Percentiles rank a stretch among this genome's conserved stretches.
phyloP scores from a whole-genome alignment of 2,329 filamentous ascomycete genomes.

The Phyllosticta capitalensis region DNA sequence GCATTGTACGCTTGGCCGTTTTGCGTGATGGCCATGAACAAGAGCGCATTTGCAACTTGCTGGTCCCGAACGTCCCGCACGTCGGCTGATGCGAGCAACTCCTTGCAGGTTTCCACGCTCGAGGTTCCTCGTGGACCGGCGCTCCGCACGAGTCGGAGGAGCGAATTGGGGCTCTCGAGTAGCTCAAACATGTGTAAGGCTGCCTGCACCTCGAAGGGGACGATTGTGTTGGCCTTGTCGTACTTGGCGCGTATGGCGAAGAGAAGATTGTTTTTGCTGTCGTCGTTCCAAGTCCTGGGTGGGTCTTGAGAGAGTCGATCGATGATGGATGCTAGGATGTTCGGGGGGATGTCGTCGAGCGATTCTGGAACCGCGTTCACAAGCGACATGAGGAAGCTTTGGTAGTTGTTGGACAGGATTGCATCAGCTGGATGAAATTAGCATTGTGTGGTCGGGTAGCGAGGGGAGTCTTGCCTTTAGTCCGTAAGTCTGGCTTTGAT shows the following conservation, averaged over 20 bases:
- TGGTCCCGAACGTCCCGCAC: conserved; percentile 63
- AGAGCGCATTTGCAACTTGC: conserved; percentile 71
- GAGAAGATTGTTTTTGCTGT: conserved; percentile 58
- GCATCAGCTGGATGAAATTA: conserved; percentile 58
- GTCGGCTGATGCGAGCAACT: conserved; percentile 47
- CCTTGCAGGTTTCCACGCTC: conserved; percentile 60
- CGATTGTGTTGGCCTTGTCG: conserved; percentile 35
- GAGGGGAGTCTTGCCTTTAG: conserved; percentile 59
- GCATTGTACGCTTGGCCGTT: conserved; percentile 55
- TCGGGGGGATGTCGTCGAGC: conserved; percentile 55
- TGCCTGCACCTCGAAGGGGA: conserved; percentile 60
- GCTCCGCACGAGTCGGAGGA: conserved; percentile 58
- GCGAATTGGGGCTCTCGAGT: conserved; percentile 49
- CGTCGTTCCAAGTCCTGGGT: conserved; percentile 73
- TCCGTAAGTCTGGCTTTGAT: conserved; percentile 71
- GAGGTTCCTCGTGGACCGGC: conserved; percentile 66
- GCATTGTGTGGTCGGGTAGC: background rate
- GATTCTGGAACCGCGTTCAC: conserved; percentile 49
- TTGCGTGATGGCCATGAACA: conserved; percentile 56
- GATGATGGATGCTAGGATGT: conserved; percentile 69
- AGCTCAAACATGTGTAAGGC: conserved; percentile 61
- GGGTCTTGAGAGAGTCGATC: conserved; percentile 82
- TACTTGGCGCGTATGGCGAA: conserved; percentile 60
- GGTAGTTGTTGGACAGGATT: conserved; percentile 73
- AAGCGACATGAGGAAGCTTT: conserved; percentile 67